Percentiles rank a stretch among this genome's conserved stretches.
These are phyloP conservation scores for Moringa oleifera DNA, from an alignment of 345 rosid species.

Conservation along the genomic window DNA sequence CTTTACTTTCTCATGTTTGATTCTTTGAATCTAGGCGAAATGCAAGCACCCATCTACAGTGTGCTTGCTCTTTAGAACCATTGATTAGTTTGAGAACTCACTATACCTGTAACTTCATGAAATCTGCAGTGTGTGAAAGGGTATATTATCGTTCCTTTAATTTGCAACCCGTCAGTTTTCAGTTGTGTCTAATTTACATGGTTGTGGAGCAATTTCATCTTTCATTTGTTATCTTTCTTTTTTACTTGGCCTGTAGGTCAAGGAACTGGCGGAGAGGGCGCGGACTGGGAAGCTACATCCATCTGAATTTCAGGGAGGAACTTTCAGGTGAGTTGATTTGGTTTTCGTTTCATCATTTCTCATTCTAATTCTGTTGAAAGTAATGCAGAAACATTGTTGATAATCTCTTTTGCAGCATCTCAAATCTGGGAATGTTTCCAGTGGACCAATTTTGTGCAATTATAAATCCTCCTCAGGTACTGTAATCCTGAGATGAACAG, in stretches of 20 bases:
- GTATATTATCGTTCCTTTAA: no score
- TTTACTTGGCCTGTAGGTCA: constrained; percentile 46
- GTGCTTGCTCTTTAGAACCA: no score
- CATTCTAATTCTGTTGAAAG: constrained; percentile 7
- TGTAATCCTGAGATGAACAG: constrained; percentile 7
- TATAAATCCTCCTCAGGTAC: constrained; percentile 96
- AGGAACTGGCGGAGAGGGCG: constrained; percentile 93
- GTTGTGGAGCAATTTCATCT: not conserved
- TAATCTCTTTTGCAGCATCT: constrained; percentile 63
- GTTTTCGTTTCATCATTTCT: not conserved
- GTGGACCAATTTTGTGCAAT: constrained; percentile 92
- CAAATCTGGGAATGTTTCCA: constrained; percentile 98
- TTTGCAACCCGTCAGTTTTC: no score
- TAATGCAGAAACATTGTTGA: not conserved
- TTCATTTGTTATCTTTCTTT: not conserved
- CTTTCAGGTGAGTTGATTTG: constrained; percentile 58
- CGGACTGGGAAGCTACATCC: constrained; percentile 90
- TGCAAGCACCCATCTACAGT: no score
- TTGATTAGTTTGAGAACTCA: no score
- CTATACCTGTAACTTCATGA: no score
- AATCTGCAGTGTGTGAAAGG: no score
- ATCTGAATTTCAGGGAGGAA: constrained; percentile 92
- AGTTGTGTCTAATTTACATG: not conserved
- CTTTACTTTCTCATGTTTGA: no score
- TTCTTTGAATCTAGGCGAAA: no score